Evolutionary conservation across 768 basidiomycete species (phyloP).

Genomic region (Polyporus arcularius): DNA sequence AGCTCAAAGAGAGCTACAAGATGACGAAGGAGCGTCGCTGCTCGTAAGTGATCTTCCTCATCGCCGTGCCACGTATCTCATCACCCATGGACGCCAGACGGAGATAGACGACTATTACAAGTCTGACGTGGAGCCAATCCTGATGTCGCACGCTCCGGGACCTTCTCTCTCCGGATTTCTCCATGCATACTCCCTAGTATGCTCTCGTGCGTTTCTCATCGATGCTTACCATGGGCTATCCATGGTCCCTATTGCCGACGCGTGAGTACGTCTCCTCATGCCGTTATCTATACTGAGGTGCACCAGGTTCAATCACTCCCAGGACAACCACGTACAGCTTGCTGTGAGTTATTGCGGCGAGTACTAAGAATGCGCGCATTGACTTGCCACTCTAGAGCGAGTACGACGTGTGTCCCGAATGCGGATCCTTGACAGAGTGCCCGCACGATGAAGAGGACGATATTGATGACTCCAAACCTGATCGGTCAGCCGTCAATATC

Average conservation of each 20-base stretch:
- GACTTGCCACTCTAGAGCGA: slow-evolving; percentile 31
- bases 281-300: not conserved
- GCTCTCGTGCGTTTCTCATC: slow-evolving; percentile 50
- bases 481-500: not conserved
- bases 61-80: not conserved
- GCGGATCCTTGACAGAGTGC: slow-evolving; percentile 41
- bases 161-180: slow-evolving; percentile 31
- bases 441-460: slow-evolving; percentile 35
- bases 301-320: slow-evolving; percentile 40
- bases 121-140: slow-evolving; percentile 19
- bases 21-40: slow-evolving; percentile 12
- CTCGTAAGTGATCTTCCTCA: slow-evolving; percentile 15
- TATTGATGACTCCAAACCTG: not conserved
- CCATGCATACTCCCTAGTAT: slow-evolving; percentile 47
- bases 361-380: not conserved
- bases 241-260: slow-evolving; percentile 51
- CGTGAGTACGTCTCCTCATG: slow-evolving; percentile 31
- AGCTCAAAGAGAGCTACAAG: slow-evolving; percentile 27
- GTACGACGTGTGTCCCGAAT: slow-evolving; percentile 40
- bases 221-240: slow-evolving; percentile 48
- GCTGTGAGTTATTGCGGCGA: slow-evolving; percentile 27
- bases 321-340: slow-evolving; percentile 40
- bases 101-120: slow-evolving; percentile 27
- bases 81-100: slow-evolving; percentile 15
- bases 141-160: not conserved